These are phyloP conservation scores for Purshia tridentata DNA, from an alignment of 306 rosid species.

Conservation along the genomic window DNA sequence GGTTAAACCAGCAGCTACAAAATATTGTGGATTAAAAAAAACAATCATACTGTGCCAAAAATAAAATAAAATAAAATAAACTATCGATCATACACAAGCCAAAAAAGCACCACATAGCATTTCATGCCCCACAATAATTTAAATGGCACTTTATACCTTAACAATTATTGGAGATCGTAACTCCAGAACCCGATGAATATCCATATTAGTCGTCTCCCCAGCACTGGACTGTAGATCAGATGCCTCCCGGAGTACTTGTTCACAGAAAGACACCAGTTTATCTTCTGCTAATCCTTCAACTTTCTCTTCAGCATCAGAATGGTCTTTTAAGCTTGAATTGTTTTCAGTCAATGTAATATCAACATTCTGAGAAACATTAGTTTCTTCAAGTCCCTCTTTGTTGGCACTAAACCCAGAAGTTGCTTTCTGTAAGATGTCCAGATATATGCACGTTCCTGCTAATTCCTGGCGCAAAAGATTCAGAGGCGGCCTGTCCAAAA, in stretches of 20 bases:
- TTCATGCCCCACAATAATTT: background rate
- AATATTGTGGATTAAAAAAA: no score
- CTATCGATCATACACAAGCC: background rate
- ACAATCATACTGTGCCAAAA: no score
- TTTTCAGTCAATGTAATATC: no score
- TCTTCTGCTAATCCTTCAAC: conserved; percentile 83
- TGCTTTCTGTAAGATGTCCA: conserved; percentile 81
- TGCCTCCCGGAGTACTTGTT: conserved; percentile 89
- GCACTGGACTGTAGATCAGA: conserved; percentile 84
- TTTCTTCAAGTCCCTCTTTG: conserved; percentile 44
- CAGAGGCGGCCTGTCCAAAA: conserved; percentile 85
- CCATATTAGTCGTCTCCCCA: conserved; percentile 81
- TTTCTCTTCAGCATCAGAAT: conserved; percentile 56
- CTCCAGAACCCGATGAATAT: conserved; percentile 83
- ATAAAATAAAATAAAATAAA: no score
- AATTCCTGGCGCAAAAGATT: conserved; percentile 96
- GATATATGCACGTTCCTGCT: conserved; percentile 76
- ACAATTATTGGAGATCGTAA: conserved; percentile 88
- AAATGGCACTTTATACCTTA: conserved; percentile 51
- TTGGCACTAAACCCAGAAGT: conserved; percentile 54
- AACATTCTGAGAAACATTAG: conserved; percentile 4
- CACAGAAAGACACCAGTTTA: conserved; percentile 87
- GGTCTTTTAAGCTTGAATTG: conserved; percentile 28
- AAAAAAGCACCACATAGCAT: background rate
- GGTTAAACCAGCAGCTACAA: no score